phyloP scores from a whole-genome alignment of 106 monocot species.

The Alisma plantagoaquatica region DNA sequence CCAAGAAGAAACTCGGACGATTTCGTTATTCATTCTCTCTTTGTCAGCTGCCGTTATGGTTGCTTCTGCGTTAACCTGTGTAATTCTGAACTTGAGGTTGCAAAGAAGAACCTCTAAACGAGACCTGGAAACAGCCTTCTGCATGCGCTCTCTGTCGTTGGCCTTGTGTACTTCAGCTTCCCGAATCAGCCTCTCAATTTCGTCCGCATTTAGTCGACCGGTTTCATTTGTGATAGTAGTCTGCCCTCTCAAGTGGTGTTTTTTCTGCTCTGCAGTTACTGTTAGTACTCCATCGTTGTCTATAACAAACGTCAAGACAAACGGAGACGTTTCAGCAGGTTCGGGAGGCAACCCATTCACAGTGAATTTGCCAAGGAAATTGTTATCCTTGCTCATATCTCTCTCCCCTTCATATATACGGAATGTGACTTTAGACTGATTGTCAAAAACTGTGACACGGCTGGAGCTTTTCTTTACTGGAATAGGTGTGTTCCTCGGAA shows the following conservation, averaged over 20 bases:
- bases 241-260: slow-evolving; percentile 17
- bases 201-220: slow-evolving; percentile 10
- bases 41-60: slow-evolving; percentile 3
- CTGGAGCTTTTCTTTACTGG: slow-evolving; percentile 50
- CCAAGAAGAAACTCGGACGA: too few relatives aligned
- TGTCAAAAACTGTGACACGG: slow-evolving; percentile 42
- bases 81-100: too few relatives aligned
- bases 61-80: too few relatives aligned
- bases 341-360: slow-evolving; percentile 55
- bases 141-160: slow-evolving; percentile 34
- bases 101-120: slow-evolving; percentile 41
- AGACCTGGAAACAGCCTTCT: slow-evolving; percentile 47
- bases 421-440: slow-evolving; percentile 40
- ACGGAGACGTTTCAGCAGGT: slow-evolving; percentile 37
- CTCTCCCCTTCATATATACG: slow-evolving; percentile 42
- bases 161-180: slow-evolving; percentile 25
- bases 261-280: slow-evolving; percentile 57
- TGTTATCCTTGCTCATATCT: slow-evolving; percentile 7
- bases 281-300: slow-evolving; percentile 55
- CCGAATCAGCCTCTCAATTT: slow-evolving; percentile 12
- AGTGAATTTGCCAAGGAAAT: slow-evolving; percentile 47
- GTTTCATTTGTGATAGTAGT: slow-evolving; percentile 12
- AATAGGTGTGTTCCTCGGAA: slow-evolving; percentile 52
- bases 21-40: slow-evolving; percentile 40
- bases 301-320: slow-evolving; percentile 51